These are phyloP conservation scores for Rubroboletus satanas DNA, from an alignment of 768 basidiomycete genomes.

Conservation along the genomic window DNA sequence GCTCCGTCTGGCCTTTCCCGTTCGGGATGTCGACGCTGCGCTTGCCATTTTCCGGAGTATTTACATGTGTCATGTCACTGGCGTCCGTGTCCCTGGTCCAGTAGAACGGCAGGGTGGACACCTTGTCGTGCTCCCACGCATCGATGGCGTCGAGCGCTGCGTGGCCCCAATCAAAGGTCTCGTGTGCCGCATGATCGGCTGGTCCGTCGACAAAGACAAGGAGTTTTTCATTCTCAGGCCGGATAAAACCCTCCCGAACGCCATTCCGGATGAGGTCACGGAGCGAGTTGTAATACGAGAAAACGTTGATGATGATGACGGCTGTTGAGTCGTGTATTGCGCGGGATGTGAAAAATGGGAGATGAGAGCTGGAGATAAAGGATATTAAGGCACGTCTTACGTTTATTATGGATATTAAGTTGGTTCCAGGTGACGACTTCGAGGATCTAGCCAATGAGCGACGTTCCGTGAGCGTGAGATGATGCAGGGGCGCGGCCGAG, in stretches of 20 bases:
- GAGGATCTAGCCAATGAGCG: constrained; percentile 48
- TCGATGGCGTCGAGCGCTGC: constrained; percentile 64
- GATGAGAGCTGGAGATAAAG: not conserved
- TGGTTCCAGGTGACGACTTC: constrained; percentile 97
- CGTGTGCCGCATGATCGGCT: constrained; percentile 45
- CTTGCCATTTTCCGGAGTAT: not conserved
- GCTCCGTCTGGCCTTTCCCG: constrained; percentile 16
- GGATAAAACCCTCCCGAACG: constrained; percentile 72
- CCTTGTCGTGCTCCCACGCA: constrained; percentile 46
- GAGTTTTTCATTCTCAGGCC: constrained; percentile 53
- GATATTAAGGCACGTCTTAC: constrained; percentile 38
- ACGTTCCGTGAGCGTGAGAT: constrained; percentile 3
- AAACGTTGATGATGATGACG: constrained; percentile 83
- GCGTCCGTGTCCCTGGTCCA: constrained; percentile 46
- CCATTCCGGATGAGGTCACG: constrained; percentile 66
- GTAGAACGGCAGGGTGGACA: constrained; percentile 38
- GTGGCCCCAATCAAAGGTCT: constrained; percentile 71
- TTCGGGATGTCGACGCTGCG: not conserved
- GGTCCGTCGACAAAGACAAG: constrained; percentile 78
- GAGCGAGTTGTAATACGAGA: constrained; percentile 80
- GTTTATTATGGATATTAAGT: constrained; percentile 80
- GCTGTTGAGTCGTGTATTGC: constrained; percentile 40
- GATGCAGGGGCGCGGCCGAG: not conserved
- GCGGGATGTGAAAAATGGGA: not conserved
- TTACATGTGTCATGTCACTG: constrained; percentile 25